Evolutionary conservation across 768 basidiomycete genomes (phyloP).

Genomic region (Kondoa subrosea): DNA sequence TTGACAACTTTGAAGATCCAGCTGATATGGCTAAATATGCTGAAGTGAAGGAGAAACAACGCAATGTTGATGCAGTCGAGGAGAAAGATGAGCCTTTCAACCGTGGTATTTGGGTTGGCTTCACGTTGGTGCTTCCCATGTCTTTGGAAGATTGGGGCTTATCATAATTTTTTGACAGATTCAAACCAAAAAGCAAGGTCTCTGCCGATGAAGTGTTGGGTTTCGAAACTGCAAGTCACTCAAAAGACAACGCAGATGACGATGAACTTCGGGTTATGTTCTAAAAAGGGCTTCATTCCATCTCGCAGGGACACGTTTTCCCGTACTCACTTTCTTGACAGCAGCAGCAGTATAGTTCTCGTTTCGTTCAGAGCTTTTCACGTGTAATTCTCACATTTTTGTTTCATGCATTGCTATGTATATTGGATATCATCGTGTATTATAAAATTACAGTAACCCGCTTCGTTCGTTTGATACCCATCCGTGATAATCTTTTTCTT

Average conservation of each 20-base stretch:
- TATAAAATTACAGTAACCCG: no score
- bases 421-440: neutral
- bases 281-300: neutral
- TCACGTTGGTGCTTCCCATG: slow-evolving; percentile 15
- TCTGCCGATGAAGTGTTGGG: neutral
- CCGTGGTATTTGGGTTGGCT: slow-evolving; percentile 30
- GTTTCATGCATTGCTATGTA: neutral
- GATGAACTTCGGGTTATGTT: slow-evolving; percentile 3
- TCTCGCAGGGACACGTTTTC: neutral
- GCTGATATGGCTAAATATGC: slow-evolving; percentile 94
- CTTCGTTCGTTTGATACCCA: no score
- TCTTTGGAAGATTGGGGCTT: neutral
- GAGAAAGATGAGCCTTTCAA: slow-evolving; percentile 55
- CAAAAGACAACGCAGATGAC: neutral
- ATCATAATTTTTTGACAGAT: neutral
- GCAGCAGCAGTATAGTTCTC: no score
- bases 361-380: neutral
- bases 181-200: slow-evolving; percentile 2
- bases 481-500: no score
- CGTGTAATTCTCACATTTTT: neutral
- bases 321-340: neutral
- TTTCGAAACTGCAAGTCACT: neutral
- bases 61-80: slow-evolving; percentile 73
- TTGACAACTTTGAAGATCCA: slow-evolving; percentile 23
- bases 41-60: slow-evolving; percentile 92